A percentile compares a stretch with the other conserved stretches of the same genome.
phyloP scores from a whole-genome alignment of 1,284 basidiomycete genomes.

The Tilletia setariae region DNA sequence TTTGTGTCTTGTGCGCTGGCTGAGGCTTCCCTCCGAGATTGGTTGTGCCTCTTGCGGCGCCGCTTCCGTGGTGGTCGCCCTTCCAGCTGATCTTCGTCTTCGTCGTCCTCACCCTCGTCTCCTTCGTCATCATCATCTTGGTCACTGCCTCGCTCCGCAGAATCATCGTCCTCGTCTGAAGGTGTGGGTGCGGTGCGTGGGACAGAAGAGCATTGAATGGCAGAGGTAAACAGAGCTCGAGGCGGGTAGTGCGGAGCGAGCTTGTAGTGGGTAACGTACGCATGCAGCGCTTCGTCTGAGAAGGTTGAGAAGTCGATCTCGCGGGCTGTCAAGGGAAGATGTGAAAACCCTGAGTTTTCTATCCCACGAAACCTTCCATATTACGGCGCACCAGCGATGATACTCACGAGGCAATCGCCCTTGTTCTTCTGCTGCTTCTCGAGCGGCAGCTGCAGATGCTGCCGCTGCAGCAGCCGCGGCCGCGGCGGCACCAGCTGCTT shows the following conservation, averaged over 20 bases:
- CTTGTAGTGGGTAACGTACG: conserved; percentile 40
- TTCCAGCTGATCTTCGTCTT: neutral
- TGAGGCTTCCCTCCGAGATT: neutral
- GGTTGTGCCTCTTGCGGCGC: neutral
- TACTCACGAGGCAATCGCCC: neutral
- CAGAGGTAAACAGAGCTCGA: conserved; percentile 2
- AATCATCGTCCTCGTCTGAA: conserved; percentile 19
- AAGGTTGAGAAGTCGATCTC: conserved; percentile 37
- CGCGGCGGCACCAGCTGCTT: neutral
- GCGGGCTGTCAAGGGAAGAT: neutral
- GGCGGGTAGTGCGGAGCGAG: conserved; percentile 39
- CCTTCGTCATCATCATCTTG: conserved; percentile 27
- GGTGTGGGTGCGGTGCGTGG: conserved; percentile 15
- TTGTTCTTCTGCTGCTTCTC: conserved; percentile 1
- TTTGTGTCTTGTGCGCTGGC: neutral
- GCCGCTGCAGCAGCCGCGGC: neutral
- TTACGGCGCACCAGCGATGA: too few species aligned
- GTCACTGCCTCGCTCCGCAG: neutral
- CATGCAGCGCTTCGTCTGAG: conserved; percentile 33
- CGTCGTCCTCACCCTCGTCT: neutral
- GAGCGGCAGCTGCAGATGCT: neutral
- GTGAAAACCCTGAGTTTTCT: too few species aligned
- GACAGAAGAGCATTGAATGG: neutral
- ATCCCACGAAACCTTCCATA: too few species aligned
- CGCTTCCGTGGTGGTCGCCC: neutral